These are phyloP conservation scores for Bertia moriformis DNA, from an alignment of 2,329 filamentous ascomycete genomes.

Conservation along the genomic window DNA sequence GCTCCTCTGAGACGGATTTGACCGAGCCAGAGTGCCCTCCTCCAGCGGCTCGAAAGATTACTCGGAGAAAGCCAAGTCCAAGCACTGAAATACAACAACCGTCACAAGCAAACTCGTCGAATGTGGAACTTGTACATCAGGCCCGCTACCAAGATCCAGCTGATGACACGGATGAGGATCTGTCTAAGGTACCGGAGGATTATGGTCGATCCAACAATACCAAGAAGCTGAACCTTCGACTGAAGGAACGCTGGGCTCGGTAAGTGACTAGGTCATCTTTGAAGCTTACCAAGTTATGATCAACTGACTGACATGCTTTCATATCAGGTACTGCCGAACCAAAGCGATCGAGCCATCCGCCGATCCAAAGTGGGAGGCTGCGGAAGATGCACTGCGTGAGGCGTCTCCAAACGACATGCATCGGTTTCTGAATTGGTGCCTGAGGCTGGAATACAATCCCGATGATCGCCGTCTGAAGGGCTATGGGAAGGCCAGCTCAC, in stretches of 20 bases:
- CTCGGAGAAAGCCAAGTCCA: neutral
- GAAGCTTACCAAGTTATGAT: too few relatives aligned
- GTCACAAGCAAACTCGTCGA: neutral
- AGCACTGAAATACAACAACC: neutral
- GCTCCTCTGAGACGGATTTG: neutral
- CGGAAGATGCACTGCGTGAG: conserved; percentile 6
- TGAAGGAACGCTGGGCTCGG: neutral
- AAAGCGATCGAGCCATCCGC: conserved; percentile 7
- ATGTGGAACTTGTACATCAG: neutral
- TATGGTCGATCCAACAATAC: conserved; percentile 7
- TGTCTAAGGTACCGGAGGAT: conserved; percentile 7
- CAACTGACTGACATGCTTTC: conserved; percentile 1
- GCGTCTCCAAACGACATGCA: conserved; percentile 8
- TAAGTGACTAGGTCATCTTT: neutral
- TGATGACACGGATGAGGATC: conserved; percentile 9
- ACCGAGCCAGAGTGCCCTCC: neutral
- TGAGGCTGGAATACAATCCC: conserved; percentile 7
- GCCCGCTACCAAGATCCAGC: conserved; percentile 4
- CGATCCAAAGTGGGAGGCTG: conserved; percentile 6
- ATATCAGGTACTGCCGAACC: conserved; percentile 6
- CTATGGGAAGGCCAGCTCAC: conserved; percentile 6
- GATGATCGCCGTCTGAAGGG: conserved; percentile 5
- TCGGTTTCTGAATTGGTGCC: conserved; percentile 9
- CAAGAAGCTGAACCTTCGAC: conserved; percentile 5
- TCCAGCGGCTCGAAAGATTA: neutral